Evolutionary conservation across 345 rosid genomes (phyloP).

Genomic region (Theobroma cacao): DNA sequence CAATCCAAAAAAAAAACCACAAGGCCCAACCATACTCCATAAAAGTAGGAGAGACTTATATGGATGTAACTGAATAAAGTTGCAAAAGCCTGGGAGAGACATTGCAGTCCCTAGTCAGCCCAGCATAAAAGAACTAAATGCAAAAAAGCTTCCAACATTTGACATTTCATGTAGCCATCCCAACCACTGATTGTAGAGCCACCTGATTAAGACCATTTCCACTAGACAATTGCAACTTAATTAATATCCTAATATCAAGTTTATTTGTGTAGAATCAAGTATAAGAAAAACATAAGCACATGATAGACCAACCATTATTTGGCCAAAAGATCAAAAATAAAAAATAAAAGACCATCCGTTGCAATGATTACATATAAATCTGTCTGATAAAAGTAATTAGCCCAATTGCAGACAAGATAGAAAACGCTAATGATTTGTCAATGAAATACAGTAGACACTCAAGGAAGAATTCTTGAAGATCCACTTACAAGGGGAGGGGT

Average conservation of each 20-base stretch:
- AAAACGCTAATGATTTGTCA: background rate
- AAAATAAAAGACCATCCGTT: background rate
- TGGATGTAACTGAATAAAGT: background rate
- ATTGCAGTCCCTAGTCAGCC: background rate
- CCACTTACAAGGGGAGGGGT: slow-evolving; percentile 98
- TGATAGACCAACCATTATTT: too few species aligned
- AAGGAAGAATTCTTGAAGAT: slow-evolving; percentile 18
- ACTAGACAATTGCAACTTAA: background rate
- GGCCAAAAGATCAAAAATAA: too few species aligned
- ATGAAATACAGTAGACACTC: background rate
- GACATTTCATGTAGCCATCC: background rate
- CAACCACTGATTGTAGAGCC: background rate
- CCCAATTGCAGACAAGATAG: background rate
- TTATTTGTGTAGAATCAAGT: background rate
- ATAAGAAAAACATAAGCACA: background rate
- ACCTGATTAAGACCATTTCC: background rate
- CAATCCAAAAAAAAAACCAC: background rate
- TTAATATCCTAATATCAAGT: background rate
- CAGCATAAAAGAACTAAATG: background rate
- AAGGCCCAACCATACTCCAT: background rate
- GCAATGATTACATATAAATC: background rate
- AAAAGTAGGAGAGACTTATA: too few species aligned
- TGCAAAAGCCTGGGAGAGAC: background rate
- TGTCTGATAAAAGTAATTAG: background rate
- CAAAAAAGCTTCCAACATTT: background rate